phyloP scores from a whole-genome alignment of 352 stramenopile genomes.

The Globisporangium canariense region DNA sequence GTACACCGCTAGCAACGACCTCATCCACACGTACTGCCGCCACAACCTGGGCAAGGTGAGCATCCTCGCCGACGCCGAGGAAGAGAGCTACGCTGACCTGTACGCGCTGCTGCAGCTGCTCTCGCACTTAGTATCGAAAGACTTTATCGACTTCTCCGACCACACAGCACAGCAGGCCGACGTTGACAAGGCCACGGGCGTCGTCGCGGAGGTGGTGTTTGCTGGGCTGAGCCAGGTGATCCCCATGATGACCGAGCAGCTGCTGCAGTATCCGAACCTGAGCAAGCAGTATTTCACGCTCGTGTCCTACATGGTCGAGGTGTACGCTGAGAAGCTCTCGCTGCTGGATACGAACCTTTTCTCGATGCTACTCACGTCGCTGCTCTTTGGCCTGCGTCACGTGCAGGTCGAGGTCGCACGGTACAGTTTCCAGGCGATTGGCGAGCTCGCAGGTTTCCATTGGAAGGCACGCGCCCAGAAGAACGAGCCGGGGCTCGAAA shows the following conservation, averaged over 20 bases:
- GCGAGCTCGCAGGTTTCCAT: constrained; percentile 70
- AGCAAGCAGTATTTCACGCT: constrained; percentile 89
- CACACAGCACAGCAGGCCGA: constrained; percentile 54
- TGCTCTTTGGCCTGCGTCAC: constrained; percentile 74
- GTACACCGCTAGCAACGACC: constrained; percentile 65
- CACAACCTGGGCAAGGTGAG: constrained; percentile 72
- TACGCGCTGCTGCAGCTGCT: constrained; percentile 75
- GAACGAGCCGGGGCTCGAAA: constrained; percentile 42
- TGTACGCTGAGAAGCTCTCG: constrained; percentile 79
- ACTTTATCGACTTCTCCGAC: constrained; percentile 87
- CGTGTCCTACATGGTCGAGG: constrained; percentile 84
- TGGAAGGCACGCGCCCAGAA: constrained; percentile 54
- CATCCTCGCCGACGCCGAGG: constrained; percentile 58
- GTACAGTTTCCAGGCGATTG: constrained; percentile 82
- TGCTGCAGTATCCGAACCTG: constrained; percentile 82
- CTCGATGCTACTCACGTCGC: constrained; percentile 66
- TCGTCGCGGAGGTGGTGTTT: constrained; percentile 88
- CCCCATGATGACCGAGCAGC: constrained; percentile 86
- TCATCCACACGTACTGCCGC: constrained; percentile 65
- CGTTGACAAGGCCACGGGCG: constrained; percentile 49
- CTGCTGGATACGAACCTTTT: constrained; percentile 62
- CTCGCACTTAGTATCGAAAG: constrained; percentile 76
- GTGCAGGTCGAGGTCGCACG: constrained; percentile 69
- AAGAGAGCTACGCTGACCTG: constrained; percentile 75
- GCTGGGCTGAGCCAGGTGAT: constrained; percentile 83